Conservation (phyloP, 805 yeast species). For the Starmerella stigmatis region DNA sequence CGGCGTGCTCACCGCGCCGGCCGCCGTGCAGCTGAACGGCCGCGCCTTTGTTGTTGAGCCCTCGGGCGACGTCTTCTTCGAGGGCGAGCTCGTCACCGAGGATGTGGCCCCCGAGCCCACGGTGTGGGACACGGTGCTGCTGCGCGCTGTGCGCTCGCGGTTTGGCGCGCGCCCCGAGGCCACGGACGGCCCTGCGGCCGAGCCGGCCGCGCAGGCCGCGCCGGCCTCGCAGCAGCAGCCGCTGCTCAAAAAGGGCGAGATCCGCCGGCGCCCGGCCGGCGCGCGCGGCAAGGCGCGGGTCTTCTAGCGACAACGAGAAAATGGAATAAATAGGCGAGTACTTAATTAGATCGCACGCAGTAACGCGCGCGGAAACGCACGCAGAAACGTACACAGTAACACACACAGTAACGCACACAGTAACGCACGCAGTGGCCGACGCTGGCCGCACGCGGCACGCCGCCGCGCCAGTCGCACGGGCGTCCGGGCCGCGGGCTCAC, state of each 20-base stretch:
- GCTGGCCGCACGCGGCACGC: too few species aligned
- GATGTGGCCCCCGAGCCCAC: slow-evolving; percentile 29
- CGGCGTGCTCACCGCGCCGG: slow-evolving; percentile 26
- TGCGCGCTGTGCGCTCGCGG: slow-evolving; percentile 11
- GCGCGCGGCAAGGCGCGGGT: slow-evolving; percentile 23
- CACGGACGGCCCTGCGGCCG: slow-evolving; percentile 3
- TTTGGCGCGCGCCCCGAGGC: background rate
- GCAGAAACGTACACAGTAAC: too few species aligned
- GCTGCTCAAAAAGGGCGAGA: slow-evolving; percentile 20
- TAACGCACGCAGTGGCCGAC: too few species aligned
- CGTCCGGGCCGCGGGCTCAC: too few species aligned
- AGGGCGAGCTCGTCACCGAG: slow-evolving; percentile 26
- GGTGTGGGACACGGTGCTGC: slow-evolving; percentile 28
- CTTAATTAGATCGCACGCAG: too few species aligned
- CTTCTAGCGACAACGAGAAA: slow-evolving; percentile 7
- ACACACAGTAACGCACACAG: too few species aligned
- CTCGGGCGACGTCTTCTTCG: slow-evolving; percentile 28
- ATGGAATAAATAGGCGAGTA: too few species aligned
- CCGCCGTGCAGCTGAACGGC: slow-evolving; percentile 24
- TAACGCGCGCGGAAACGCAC: too few species aligned
- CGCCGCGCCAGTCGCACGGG: too few species aligned
- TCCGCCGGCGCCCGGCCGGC: slow-evolving; percentile 22
- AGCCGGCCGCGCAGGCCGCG: slow-evolving; percentile 17
- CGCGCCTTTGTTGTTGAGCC: slow-evolving; percentile 29
- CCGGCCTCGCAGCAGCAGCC: slow-evolving; percentile 18